phyloP scores from a whole-genome alignment of 768 basidiomycete species.

The Tylopilus felleus region DNA sequence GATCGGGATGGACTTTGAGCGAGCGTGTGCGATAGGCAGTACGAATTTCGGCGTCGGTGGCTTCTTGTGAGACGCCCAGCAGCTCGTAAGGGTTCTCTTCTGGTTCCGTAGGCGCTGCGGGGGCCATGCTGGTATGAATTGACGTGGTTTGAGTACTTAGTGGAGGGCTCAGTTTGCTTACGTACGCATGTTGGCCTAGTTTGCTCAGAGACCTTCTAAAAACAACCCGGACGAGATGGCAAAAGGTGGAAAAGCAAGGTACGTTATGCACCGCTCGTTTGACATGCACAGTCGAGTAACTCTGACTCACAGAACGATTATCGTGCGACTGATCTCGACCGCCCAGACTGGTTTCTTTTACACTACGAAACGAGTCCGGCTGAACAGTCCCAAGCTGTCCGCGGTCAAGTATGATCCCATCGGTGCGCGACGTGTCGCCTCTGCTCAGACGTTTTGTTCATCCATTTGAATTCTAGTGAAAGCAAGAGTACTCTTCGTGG shows the following conservation, averaged over 20 bases:
- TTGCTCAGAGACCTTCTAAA: no score
- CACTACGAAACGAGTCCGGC: slow-evolving; percentile 71
- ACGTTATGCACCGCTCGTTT: background rate
- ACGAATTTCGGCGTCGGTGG: slow-evolving; percentile 74
- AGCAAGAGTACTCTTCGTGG: slow-evolving; percentile 71
- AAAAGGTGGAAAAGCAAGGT: slow-evolving; percentile 61
- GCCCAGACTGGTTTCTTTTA: slow-evolving; percentile 93
- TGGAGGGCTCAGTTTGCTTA: no score
- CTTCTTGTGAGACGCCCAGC: slow-evolving; percentile 55
- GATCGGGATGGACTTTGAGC: slow-evolving; percentile 84
- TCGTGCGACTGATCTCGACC: slow-evolving; percentile 86
- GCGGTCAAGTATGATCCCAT: slow-evolving; percentile 91
- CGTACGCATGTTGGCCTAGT: background rate
- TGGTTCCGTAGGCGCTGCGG: slow-evolving; percentile 39
- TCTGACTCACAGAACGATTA: slow-evolving; percentile 56
- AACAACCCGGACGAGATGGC: slow-evolving; percentile 44
- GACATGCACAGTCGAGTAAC: background rate
- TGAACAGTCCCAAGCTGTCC: slow-evolving; percentile 66
- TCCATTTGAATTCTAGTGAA: slow-evolving; percentile 45
- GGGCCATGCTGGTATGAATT: slow-evolving; percentile 18
- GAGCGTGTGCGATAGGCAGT: slow-evolving; percentile 78
- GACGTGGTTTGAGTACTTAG: no score
- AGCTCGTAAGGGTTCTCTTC: slow-evolving; percentile 75
- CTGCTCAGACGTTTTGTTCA: background rate
- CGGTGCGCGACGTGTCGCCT: slow-evolving; percentile 65